A percentile compares a stretch with the other conserved stretches of the same genome.
phyloP scores from a whole-genome alignment of 257 asterid genomes.

The Phtheirospermum japonicum region DNA sequence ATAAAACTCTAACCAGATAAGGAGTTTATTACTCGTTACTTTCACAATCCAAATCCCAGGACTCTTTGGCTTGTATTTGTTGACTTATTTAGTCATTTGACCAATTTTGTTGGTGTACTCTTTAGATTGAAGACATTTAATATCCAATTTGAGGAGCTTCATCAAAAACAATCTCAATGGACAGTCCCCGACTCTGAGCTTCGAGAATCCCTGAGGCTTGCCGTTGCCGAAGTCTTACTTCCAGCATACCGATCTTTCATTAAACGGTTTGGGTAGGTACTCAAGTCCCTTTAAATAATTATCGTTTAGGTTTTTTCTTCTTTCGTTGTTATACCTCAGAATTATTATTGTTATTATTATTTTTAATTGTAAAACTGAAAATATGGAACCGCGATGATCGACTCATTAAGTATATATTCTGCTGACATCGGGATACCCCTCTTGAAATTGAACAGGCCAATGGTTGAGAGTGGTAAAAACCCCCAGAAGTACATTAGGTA shows the following conservation, averaged over 20 bases:
- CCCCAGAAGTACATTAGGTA: slow-evolving; percentile 95
- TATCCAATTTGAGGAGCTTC: slow-evolving; percentile 92
- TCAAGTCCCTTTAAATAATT: slow-evolving; percentile 2
- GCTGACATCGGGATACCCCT: neutral
- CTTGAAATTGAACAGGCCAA: slow-evolving; percentile 51
- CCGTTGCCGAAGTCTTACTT: slow-evolving; percentile 93
- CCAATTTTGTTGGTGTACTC: slow-evolving; percentile 18
- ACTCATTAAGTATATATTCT: neutral
- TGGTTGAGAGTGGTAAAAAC: slow-evolving; percentile 87
- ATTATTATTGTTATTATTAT: neutral
- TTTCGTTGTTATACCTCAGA: neutral
- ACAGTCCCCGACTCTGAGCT: slow-evolving; percentile 96
- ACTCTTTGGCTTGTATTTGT: neutral
- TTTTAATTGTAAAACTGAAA: no score
- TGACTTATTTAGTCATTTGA: slow-evolving; percentile 11
- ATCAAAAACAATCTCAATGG: slow-evolving; percentile 98
- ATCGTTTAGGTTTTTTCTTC: neutral
- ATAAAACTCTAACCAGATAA: no score
- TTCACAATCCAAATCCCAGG: no score
- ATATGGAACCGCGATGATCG: neutral
- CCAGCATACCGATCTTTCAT: slow-evolving; percentile 97
- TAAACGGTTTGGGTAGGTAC: slow-evolving; percentile 78
- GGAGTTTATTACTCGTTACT: no score
- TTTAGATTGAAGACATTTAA: slow-evolving; percentile 82
- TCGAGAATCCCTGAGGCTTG: slow-evolving; percentile 90